A percentile compares a stretch with the other conserved stretches of the same genome.
Conservation (phyloP, 2,329 filamentous ascomycete genomes). For the Trichoderma atrobrunneum region DNA sequence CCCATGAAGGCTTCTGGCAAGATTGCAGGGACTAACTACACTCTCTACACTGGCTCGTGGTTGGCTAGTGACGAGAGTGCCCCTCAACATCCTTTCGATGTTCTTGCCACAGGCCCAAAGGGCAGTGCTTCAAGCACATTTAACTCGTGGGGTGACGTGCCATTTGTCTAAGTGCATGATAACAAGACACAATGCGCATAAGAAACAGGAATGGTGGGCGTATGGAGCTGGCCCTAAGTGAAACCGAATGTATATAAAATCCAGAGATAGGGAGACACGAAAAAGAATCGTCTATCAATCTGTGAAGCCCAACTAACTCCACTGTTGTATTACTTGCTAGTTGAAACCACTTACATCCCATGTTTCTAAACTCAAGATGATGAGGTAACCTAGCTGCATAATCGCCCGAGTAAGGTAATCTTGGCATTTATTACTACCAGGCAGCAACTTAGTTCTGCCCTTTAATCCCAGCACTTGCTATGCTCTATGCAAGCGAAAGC, state of each 20-base stretch:
- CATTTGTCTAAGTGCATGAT: not conserved
- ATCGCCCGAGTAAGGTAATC: not conserved
- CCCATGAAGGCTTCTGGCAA: not conserved
- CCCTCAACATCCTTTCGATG: not conserved
- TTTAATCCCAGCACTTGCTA: not conserved
- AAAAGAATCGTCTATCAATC: not conserved
- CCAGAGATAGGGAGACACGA: not conserved
- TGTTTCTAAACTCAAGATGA: not conserved
- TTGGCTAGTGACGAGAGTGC: not conserved
- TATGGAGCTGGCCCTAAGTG: accelerated
- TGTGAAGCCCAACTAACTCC: not conserved
- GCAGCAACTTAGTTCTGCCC: not conserved
- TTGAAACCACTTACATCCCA: not conserved
- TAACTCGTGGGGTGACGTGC: not conserved
- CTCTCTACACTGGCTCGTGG: not conserved
- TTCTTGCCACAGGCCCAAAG: not conserved
- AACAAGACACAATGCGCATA: not conserved
- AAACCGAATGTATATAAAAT: not conserved
- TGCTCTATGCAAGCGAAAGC: not conserved
- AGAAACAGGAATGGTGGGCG: not conserved
- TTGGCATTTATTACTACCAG: not conserved
- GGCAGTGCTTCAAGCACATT: not conserved
- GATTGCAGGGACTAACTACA: not conserved
- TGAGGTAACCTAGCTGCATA: not conserved
- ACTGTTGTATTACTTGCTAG: not conserved